Conservation (phyloP, 768 basidiomycete genomes). For the Naematelia aurantialba region DNA sequence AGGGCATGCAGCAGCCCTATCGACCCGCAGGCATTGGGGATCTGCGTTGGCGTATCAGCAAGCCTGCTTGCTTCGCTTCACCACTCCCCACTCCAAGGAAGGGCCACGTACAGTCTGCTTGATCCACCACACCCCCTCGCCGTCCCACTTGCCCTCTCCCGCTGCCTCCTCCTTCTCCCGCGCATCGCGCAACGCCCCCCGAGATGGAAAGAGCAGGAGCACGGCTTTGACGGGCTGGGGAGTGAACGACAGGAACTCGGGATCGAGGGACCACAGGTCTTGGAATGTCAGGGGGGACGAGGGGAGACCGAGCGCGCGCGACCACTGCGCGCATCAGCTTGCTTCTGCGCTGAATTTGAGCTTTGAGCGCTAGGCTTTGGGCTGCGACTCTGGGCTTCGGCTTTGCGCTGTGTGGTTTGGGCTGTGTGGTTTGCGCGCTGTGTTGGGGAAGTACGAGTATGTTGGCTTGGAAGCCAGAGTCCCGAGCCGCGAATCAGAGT, state of each 20-base stretch:
- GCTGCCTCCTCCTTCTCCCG: slow-evolving; percentile 62
- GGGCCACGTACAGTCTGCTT: slow-evolving; percentile 79
- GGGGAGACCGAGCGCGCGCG: slow-evolving; percentile 42
- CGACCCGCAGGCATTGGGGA: slow-evolving; percentile 79
- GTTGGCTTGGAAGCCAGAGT: no score
- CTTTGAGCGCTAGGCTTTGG: no score
- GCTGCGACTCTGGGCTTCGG: no score
- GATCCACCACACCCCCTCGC: slow-evolving; percentile 66
- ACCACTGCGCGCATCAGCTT: slow-evolving; percentile 30
- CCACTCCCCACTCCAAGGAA: no score
- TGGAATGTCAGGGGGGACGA: slow-evolving; percentile 40
- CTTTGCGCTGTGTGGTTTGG: no score
- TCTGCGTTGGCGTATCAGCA: slow-evolving; percentile 53
- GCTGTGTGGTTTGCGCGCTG: no score
- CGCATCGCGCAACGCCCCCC: slow-evolving; percentile 56
- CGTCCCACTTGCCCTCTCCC: slow-evolving; percentile 57
- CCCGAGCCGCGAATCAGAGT: no score
- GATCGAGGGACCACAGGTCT: slow-evolving; percentile 48
- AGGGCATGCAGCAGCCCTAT: slow-evolving; percentile 81
- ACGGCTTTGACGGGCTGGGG: slow-evolving; percentile 75
- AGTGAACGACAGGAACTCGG: slow-evolving; percentile 67
- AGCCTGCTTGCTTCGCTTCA: no score
- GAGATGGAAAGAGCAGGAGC: slow-evolving; percentile 75
- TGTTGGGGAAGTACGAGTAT: no score
- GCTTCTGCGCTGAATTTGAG: neutral